These are phyloP conservation scores for Ascochyta clinopodiicola DNA, from an alignment of 2,329 filamentous ascomycete genomes.

Conservation along the genomic window DNA sequence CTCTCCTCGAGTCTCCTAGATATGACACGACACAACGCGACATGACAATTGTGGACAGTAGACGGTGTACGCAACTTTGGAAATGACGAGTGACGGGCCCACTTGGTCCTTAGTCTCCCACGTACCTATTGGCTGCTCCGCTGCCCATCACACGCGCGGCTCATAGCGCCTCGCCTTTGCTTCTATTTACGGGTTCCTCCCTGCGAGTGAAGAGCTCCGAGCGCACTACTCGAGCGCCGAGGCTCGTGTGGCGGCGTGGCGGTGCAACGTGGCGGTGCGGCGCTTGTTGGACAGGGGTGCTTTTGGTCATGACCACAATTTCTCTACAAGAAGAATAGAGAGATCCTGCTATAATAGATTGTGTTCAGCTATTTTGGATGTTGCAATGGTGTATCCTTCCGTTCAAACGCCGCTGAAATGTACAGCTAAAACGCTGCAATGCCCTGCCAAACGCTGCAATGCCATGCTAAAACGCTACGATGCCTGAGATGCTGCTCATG, in stretches of 20 bases:
- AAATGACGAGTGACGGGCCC: slow-evolving; percentile 1
- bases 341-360: no score
- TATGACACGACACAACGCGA: neutral
- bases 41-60: neutral
- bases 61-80: neutral
- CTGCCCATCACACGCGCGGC: neutral
- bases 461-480: neutral
- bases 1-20: no score
- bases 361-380: no score
- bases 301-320: no score
- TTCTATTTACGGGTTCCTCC: slow-evolving; percentile 1
- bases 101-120: neutral
- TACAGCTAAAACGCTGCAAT: neutral
- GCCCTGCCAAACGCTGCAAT: neutral
- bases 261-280: neutral
- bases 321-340: no score
- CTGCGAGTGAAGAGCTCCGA: no score
- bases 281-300: neutral
- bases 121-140: neutral
- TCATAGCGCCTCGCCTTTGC: neutral
- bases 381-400: neutral
- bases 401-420: neutral
- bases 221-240: neutral
- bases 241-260: slow-evolving; percentile 1
- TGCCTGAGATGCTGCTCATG: neutral